These are phyloP conservation scores for Fraxinus platypoda DNA, from an alignment of 305 asterid species.

Conservation along the genomic window DNA sequence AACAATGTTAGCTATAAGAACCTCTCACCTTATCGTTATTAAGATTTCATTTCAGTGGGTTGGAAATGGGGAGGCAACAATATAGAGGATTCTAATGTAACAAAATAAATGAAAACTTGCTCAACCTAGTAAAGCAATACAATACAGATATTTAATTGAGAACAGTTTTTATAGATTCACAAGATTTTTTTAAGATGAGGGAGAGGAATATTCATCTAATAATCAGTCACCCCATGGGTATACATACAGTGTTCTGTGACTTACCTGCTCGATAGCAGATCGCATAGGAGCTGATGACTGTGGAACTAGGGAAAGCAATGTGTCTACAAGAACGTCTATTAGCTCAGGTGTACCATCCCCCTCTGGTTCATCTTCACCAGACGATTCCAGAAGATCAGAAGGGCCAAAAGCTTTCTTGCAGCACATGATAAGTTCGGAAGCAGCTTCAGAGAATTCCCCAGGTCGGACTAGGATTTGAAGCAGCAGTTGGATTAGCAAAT, in stretches of 20 bases:
- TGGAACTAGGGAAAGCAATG: constrained; percentile 91
- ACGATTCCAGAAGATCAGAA: constrained; percentile 59
- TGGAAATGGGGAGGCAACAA: not conserved
- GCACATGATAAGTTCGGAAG: constrained; percentile 81
- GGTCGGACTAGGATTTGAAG: constrained; percentile 91
- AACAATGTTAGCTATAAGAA: not conserved
- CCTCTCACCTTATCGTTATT: not conserved
- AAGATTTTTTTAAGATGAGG: not conserved
- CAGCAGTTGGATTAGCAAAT: constrained; percentile 84
- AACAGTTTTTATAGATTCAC: not conserved
- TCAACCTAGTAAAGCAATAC: constrained; percentile 4
- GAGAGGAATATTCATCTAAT: constrained; percentile 1
- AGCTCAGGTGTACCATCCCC: constrained; percentile 45
- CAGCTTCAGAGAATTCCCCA: constrained; percentile 84
- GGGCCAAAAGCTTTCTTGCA: constrained; percentile 77
- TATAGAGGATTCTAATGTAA: not conserved
- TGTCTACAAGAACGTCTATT: constrained; percentile 95
- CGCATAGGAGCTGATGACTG: constrained; percentile 89
- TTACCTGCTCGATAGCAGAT: constrained; percentile 89
- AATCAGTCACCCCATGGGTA: not conserved
- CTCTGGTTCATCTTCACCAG: constrained; percentile 53
- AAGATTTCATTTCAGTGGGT: not conserved
- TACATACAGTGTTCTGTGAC: constrained; percentile 14
- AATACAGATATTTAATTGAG: constrained; percentile 1
- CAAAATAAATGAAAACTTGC: not conserved